These are phyloP conservation scores for Plasmodium gaboni DNA, from an alignment of 169 alveolate species.

Conservation along the genomic window DNA sequence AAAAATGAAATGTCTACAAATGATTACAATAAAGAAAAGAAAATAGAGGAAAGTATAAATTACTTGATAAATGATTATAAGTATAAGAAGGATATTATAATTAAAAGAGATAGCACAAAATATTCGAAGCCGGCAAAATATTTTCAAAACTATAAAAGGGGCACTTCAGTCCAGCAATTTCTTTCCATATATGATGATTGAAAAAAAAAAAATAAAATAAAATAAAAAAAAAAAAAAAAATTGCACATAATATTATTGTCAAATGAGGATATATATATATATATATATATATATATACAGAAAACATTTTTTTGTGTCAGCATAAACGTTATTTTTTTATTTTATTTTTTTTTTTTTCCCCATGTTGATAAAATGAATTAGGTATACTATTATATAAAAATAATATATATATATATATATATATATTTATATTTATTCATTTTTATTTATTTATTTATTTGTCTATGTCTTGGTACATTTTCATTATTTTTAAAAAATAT, in stretches of 20 bases:
- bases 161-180: constrained; percentile 8
- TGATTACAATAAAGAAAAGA: background rate
- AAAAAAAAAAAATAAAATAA: background rate
- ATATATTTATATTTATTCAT: too few species aligned
- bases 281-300: background rate
- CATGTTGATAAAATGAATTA: too few species aligned
- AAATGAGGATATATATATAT: background rate
- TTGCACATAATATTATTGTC: background rate
- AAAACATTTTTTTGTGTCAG: too few species aligned
- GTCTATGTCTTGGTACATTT: too few species aligned
- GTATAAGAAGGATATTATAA: constrained; percentile 25
- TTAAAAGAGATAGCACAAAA: background rate
- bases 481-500: too few species aligned
- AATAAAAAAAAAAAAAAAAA: background rate
- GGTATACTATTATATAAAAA: too few species aligned
- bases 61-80: constrained; percentile 51
- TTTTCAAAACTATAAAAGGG: constrained; percentile 25
- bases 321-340: too few species aligned
- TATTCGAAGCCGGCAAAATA: constrained; percentile 35
- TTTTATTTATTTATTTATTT: too few species aligned
- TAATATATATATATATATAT: too few species aligned
- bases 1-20: background rate
- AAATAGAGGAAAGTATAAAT: constrained; percentile 12
- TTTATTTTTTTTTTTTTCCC: too few species aligned
- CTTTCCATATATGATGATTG: constrained; percentile 9